Conservation (phyloP, 179 eudicot species). For the Silene coronaria region DNA sequence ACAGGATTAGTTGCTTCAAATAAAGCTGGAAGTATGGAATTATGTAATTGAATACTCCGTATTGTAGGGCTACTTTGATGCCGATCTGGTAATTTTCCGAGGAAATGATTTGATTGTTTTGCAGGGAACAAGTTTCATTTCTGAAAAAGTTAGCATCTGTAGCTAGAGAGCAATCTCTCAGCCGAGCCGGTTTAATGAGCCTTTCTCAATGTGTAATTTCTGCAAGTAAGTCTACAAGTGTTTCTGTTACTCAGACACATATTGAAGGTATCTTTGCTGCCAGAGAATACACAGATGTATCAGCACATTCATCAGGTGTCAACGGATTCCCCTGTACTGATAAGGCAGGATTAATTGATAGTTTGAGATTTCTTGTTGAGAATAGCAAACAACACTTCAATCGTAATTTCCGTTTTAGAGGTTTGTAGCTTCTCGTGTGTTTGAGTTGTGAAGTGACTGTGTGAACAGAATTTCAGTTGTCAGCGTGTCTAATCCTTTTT, state of each 20-base stretch:
- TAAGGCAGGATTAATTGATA: slow-evolving; percentile 53
- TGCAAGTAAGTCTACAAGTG: slow-evolving; percentile 55
- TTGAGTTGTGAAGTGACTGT: not conserved
- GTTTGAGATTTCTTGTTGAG: slow-evolving; percentile 66
- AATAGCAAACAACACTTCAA: slow-evolving; percentile 93
- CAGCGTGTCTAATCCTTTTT: slow-evolving; percentile 19
- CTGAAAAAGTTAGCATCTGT: slow-evolving; percentile 58
- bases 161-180: slow-evolving; percentile 57
- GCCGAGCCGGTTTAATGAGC: slow-evolving; percentile 85
- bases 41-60: not conserved
- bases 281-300: slow-evolving; percentile 23
- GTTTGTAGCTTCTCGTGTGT: slow-evolving; percentile 29
- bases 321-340: slow-evolving; percentile 27
- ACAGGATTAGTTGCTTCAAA: not conserved
- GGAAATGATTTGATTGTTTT: not conserved
- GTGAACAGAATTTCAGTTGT: not conserved
- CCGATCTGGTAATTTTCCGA: not conserved
- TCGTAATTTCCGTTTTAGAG: slow-evolving; percentile 72
- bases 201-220: slow-evolving; percentile 64
- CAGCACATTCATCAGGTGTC: slow-evolving; percentile 22
- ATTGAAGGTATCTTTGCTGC: slow-evolving; percentile 17
- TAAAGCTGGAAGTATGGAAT: not conserved
- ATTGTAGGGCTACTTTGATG: not conserved
- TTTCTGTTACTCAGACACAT: slow-evolving; percentile 29
- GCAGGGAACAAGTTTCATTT: slow-evolving; percentile 61